phyloP scores from a whole-genome alignment of 108 stramenopile species.

The Parmales sp. region DNA sequence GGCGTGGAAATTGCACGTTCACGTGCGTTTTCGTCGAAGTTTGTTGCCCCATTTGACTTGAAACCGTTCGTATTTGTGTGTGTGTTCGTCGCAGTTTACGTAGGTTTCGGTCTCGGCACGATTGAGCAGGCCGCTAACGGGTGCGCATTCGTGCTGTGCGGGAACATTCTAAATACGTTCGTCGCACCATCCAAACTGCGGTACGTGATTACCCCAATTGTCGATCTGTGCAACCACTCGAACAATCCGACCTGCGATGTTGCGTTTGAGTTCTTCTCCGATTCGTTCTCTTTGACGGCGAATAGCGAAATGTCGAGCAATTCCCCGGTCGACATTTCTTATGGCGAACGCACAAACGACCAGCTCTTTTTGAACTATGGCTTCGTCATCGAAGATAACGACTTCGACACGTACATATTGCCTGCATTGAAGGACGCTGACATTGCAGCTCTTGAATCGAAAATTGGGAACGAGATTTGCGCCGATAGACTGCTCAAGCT shows the following conservation, averaged over 20 bases:
- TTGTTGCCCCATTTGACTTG: constrained; percentile 64
- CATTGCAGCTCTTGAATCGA: constrained; percentile 55
- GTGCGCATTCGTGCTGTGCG: constrained; percentile 67
- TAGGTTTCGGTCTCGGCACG: constrained; percentile 55
- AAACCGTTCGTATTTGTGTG: constrained; percentile 55
- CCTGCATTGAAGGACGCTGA: constrained; percentile 75
- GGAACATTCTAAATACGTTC: constrained; percentile 62
- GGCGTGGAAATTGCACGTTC: constrained; percentile 69
- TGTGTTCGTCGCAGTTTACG: constrained; percentile 51
- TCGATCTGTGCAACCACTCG: constrained; percentile 78
- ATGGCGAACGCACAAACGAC: constrained; percentile 79
- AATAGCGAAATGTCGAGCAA: constrained; percentile 47
- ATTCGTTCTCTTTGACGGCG: constrained; percentile 60
- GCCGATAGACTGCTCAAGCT: constrained; percentile 61
- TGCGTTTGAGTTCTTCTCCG: constrained; percentile 72
- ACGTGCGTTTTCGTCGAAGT: constrained; percentile 65
- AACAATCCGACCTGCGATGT: constrained; percentile 63
- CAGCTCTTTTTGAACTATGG: constrained; percentile 85
- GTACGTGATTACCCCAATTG: constrained; percentile 77
- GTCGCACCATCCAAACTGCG: constrained; percentile 63
- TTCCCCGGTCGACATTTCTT: constrained; percentile 71
- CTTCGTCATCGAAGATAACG: constrained; percentile 79
- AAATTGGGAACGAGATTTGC: constrained; percentile 50
- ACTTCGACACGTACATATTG: constrained; percentile 70
- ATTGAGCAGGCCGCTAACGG: constrained; percentile 78